These are phyloP conservation scores for Eucalyptus cladocalyx DNA, from an alignment of 345 rosid species.

Conservation along the genomic window DNA sequence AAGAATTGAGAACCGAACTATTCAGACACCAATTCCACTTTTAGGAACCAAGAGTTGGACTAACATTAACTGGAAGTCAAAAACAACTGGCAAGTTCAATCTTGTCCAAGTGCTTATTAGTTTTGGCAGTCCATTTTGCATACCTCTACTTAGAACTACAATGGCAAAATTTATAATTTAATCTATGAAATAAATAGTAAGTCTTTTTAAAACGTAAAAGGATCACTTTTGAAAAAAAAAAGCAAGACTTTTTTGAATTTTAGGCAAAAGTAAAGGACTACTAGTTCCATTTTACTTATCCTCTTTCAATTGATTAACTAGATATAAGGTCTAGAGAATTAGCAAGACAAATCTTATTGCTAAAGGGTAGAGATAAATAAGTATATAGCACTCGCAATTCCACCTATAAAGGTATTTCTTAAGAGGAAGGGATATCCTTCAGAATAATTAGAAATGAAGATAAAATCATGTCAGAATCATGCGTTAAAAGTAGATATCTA, in stretches of 20 bases:
- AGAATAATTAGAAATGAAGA: too few relatives aligned
- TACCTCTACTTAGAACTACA: rapidly evolving
- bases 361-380: background rate
- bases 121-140: background rate
- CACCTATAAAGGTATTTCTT: background rate
- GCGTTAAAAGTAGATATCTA: too few relatives aligned
- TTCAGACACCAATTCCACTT: too few relatives aligned
- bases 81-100: background rate
- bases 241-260: background rate
- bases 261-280: background rate
- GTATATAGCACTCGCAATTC: background rate
- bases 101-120: rapidly evolving
- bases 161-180: background rate
- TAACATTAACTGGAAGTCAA: too few relatives aligned
- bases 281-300: background rate
- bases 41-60: rapidly evolving
- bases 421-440: background rate
- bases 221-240: background rate
- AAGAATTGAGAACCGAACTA: rapidly evolving
- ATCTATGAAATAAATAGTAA: background rate
- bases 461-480: too few relatives aligned
- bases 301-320: background rate
- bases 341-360: background rate
- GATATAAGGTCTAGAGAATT: background rate
- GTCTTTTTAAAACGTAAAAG: background rate